These are phyloP conservation scores for Tolypocladium capitatum DNA, from an alignment of 2,329 filamentous ascomycete genomes.

Conservation along the genomic window DNA sequence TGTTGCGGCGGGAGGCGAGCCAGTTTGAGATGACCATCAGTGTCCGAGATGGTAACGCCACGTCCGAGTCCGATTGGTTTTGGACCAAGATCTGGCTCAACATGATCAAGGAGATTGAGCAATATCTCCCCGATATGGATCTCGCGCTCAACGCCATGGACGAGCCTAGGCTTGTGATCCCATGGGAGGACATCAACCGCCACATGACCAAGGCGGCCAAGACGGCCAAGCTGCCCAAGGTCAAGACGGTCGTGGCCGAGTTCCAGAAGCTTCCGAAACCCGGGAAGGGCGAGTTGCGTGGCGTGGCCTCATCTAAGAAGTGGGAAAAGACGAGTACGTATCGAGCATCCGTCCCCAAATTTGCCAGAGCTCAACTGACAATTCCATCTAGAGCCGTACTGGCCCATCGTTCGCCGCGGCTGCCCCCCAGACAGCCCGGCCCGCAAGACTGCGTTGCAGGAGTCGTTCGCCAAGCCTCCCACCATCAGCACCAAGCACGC, in stretches of 20 bases:
- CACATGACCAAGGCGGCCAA: slow-evolving; percentile 39
- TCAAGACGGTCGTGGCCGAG: slow-evolving; percentile 28
- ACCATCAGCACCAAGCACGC: slow-evolving; percentile 31
- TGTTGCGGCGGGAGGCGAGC: slow-evolving; percentile 36
- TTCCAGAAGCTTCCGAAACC: slow-evolving; percentile 30
- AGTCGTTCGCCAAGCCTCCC: slow-evolving; percentile 30
- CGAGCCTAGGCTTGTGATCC: slow-evolving; percentile 49
- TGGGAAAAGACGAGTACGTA: slow-evolving; percentile 39
- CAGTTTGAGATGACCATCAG: slow-evolving; percentile 50
- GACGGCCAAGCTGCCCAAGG: slow-evolving; percentile 28
- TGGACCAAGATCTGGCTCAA: slow-evolving; percentile 44
- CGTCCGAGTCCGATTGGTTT: slow-evolving; percentile 39
- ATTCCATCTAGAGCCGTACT: slow-evolving; percentile 29
- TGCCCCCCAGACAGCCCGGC: slow-evolving; percentile 51
- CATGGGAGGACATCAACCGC: slow-evolving; percentile 46
- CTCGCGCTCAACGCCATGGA: slow-evolving; percentile 55
- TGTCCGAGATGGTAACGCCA: slow-evolving; percentile 38
- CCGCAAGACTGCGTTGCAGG: slow-evolving; percentile 30
- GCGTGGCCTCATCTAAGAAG: slow-evolving; percentile 23
- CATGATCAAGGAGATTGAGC: slow-evolving; percentile 38
- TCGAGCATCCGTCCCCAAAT: too few species aligned
- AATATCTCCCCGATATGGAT: slow-evolving; percentile 52
- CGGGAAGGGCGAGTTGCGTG: slow-evolving; percentile 20
- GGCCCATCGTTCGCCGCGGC: slow-evolving; percentile 43
- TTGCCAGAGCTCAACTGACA: background rate